phyloP scores from a whole-genome alignment of 805 yeast species.

The Wickerhamomyces strasburgensis region DNA sequence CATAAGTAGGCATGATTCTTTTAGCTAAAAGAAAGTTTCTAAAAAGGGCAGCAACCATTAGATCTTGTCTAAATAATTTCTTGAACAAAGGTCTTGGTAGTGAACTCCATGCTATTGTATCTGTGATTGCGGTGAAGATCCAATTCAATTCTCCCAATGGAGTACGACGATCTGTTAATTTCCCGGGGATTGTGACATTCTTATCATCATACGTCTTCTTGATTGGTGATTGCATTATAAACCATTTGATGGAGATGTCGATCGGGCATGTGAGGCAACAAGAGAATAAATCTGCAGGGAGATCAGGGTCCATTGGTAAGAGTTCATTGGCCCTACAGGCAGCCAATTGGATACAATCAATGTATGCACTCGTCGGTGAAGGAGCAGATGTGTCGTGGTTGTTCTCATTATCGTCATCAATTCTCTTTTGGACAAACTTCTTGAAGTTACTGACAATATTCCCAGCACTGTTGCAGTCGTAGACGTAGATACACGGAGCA shows the following conservation, averaged over 20 bases:
- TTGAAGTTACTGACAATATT: slow-evolving; percentile 86
- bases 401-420: slow-evolving; percentile 74
- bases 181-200: slow-evolving; percentile 76
- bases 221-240: slow-evolving; percentile 76
- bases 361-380: slow-evolving; percentile 46
- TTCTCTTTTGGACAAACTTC: slow-evolving; percentile 82
- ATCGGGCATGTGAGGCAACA: slow-evolving; percentile 95
- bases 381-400: slow-evolving; percentile 38
- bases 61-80: slow-evolving; percentile 85
- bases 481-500: slow-evolving; percentile 93
- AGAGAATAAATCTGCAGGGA: slow-evolving; percentile 94
- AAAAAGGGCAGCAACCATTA: slow-evolving; percentile 94
- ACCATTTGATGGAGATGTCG: slow-evolving; percentile 89
- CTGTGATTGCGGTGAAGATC: slow-evolving; percentile 97
- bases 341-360: slow-evolving; percentile 88
- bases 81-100: slow-evolving; percentile 85
- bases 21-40: slow-evolving; percentile 89
- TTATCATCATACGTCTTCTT: slow-evolving; percentile 38
- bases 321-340: slow-evolving; percentile 86
- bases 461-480: slow-evolving; percentile 93
- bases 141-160: slow-evolving; percentile 95
- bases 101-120: slow-evolving; percentile 96
- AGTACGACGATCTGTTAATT: slow-evolving; percentile 85
- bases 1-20: slow-evolving; percentile 87
- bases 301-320: slow-evolving; percentile 86